A percentile compares a stretch with the other conserved stretches of the same genome.
These are phyloP conservation scores for Epichloe brachyelytri DNA, from an alignment of 2,329 filamentous ascomycete genomes.

Conservation along the genomic window DNA sequence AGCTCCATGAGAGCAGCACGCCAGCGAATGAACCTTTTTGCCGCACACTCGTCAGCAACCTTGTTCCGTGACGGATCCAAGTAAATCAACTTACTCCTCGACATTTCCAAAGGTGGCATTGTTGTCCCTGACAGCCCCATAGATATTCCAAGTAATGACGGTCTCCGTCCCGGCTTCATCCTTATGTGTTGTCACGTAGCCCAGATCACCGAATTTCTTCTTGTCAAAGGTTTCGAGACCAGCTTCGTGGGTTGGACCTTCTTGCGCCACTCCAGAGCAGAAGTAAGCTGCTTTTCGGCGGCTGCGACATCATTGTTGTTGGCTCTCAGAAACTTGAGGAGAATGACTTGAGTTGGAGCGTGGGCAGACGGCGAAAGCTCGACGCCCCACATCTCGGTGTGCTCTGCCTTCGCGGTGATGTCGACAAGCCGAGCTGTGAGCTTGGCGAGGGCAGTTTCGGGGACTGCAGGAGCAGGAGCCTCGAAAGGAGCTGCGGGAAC, in stretches of 20 bases:
- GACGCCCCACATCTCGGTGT: conserved; percentile 83
- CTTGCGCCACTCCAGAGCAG: conserved; percentile 75
- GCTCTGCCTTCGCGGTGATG: conserved; percentile 42
- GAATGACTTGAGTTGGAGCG: conserved; percentile 66
- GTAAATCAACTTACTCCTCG: conserved; percentile 44
- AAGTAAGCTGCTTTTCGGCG: conserved; percentile 64
- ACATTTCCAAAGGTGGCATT: conserved; percentile 74
- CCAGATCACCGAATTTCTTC: conserved; percentile 62
- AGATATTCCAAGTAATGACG: conserved; percentile 85
- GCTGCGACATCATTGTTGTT: conserved; percentile 64
- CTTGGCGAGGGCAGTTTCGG: conserved; percentile 32
- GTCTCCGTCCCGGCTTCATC: conserved; percentile 41
- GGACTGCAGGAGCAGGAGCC: conserved; percentile 1
- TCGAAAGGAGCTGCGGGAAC: conserved; percentile 8
- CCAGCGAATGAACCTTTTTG: conserved; percentile 70
- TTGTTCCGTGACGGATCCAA: not conserved
- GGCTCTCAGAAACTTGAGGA: conserved; percentile 89
- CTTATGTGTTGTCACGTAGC: conserved; percentile 65
- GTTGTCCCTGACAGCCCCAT: conserved; percentile 72
- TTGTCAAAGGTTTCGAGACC: conserved; percentile 49
- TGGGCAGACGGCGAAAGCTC: conserved; percentile 42
- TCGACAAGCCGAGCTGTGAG: conserved; percentile 45
- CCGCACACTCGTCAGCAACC: not conserved
- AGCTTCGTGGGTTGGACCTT: conserved; percentile 58
- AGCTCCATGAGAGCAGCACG: conserved; percentile 84